Evolutionary conservation across 176 grass and related monocot species (phyloP).

Genomic region (Oryza brachyantha): DNA sequence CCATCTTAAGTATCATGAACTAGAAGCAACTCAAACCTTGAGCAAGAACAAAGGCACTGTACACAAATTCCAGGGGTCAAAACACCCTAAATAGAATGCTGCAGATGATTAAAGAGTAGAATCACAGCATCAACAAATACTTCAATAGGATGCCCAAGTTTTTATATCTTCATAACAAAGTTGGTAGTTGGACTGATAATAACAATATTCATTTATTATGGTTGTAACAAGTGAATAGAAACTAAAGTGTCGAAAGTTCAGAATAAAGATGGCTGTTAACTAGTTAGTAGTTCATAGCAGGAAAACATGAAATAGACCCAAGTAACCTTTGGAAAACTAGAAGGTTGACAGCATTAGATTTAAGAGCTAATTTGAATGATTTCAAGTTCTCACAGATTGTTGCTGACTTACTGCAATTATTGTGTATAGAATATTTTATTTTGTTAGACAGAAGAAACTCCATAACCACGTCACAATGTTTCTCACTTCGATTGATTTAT

Average conservation of each 20-base stretch:
- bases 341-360: background rate
- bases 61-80: background rate
- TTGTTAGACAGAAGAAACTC: background rate
- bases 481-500: background rate
- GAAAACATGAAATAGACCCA: background rate
- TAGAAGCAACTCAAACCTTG: background rate
- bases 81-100: background rate
- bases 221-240: background rate
- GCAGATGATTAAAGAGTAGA: background rate
- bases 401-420: background rate
- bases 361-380: background rate
- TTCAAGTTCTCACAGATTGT: background rate
- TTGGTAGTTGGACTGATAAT: background rate
- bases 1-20: background rate
- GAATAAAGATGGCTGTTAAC: background rate
- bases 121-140: too few relatives aligned
- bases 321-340: constrained; percentile 11
- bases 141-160: background rate
- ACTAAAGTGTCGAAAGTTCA: background rate
- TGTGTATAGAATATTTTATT: background rate
- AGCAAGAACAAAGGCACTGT: background rate
- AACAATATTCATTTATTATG: background rate
- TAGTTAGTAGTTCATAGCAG: background rate
- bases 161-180: background rate
- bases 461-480: background rate